Evolutionary conservation across 495 filamentous ascomycete species (phyloP), one percentile per base, ranked within the genome.

Genomic region (Mycothermus thermophilus): DNA sequence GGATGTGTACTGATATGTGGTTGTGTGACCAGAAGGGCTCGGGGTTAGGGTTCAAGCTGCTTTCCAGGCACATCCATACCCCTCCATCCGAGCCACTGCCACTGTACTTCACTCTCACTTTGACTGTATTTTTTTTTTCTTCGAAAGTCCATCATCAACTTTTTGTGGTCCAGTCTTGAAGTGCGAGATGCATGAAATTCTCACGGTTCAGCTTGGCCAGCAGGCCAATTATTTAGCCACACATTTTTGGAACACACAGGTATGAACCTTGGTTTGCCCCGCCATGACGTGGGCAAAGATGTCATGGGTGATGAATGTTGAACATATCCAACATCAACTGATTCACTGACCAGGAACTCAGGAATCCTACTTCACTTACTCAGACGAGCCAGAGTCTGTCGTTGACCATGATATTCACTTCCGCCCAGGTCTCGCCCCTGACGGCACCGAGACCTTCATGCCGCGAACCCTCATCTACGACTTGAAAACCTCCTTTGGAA

Each of bases 301-400:
- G n/a, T n/a, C n/a, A n/a, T n/a, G n/a, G n/a, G n/a, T n/a, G n/a
- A n/a, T n/a, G n/a, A n/a, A n/a, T n/a, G n/a, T n/a, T n/a, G n/a
- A n/a, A n/a, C n/a, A n/a, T n/a, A n/a, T n/a, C n/a, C n/a, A n/a
- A n/a, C n/a, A n/a, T n/a, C n/a, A n/a, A n/a, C n/a, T n/a, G n/a
- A n/a, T 9, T 18, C 10, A 16, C 7, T n/a, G 13, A 10, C 22
- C n/a, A 25, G 38, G 54, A 3, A 8, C 9, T n/a, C 25, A 86
- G 83, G 92, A 97, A 66, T 94, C 88, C 8, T 97, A 97, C 59
- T 97, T 97, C 53, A 94, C 90, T 16, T 96, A 94, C 52, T 69
- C 69, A 21, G 62, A 76, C 20, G 60, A 74, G 32, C 15, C 13
- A 3, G 66, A 73, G 39, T 81, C 84, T 15, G 69, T 70, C 0